A percentile compares a stretch with the other conserved stretches of the same genome.
Conservation (phyloP, 176 grass and related monocot genomes). For the Puccinellia tenuiflora region DNA sequence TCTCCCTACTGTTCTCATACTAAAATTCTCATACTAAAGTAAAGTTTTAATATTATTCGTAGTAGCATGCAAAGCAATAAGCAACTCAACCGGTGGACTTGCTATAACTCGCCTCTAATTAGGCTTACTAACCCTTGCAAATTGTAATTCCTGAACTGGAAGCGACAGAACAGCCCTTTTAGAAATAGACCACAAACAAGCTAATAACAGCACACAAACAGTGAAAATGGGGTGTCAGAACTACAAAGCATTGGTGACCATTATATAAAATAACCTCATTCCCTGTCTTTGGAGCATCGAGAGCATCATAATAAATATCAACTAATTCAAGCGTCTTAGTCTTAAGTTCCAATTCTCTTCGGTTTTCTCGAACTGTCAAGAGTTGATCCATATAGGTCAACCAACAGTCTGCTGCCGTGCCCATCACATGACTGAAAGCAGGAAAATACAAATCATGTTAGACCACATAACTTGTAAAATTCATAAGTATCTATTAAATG, state of each 20-base stretch:
- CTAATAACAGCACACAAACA: background rate
- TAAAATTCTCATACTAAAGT: background rate
- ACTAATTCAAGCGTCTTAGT: conserved; percentile 39
- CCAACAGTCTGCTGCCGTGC: conserved; percentile 48
- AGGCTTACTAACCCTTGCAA: background rate
- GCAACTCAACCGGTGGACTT: background rate
- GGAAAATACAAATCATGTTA: background rate
- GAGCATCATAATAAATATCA: conserved; percentile 61
- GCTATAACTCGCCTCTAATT: background rate
- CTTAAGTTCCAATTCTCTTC: background rate
- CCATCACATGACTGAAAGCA: conserved; percentile 23
- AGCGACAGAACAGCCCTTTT: background rate
- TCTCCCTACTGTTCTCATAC: background rate
- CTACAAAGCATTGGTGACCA: background rate
- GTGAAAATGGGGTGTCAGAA: background rate
- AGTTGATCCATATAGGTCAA: conserved; percentile 52
- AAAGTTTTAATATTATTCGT: background rate
- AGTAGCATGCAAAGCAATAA: background rate
- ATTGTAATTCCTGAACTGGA: background rate
- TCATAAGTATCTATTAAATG: background rate
- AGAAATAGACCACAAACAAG: background rate
- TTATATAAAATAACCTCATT: conserved; percentile 31
- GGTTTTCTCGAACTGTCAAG: conserved; percentile 33
- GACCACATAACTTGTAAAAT: background rate
- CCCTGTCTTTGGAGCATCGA: conserved; percentile 61